Percentiles rank a stretch among this genome's conserved stretches.
Conservation (phyloP, 805 yeast species). For the Kluyveromyces siamensis region DNA sequence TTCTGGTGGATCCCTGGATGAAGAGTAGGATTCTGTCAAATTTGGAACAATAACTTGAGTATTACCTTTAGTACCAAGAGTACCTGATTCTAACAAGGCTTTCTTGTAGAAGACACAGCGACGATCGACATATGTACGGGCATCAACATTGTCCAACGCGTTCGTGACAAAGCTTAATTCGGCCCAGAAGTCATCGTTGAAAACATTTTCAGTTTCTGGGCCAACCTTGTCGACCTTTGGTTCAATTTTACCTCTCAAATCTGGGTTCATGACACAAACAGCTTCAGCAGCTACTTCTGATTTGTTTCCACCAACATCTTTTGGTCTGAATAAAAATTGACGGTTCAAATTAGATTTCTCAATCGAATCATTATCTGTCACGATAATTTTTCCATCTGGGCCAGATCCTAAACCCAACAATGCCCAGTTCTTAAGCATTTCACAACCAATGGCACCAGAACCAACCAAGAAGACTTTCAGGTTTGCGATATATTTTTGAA, state of each 20-base stretch:
- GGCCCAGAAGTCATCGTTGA: slow-evolving; percentile 80
- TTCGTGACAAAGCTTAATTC: slow-evolving; percentile 83
- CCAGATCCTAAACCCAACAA: slow-evolving; percentile 93
- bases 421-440: slow-evolving; percentile 97
- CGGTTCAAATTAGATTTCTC: slow-evolving; percentile 94
- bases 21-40: slow-evolving; percentile 90
- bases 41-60: slow-evolving; percentile 93
- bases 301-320: slow-evolving; percentile 86
- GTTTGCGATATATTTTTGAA: slow-evolving; percentile 66
- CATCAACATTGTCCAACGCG: slow-evolving; percentile 96
- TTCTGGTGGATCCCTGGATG: slow-evolving; percentile 98
- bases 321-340: slow-evolving; percentile 90
- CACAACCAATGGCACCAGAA: slow-evolving; percentile 98
- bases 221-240: slow-evolving; percentile 84
- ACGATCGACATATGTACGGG: slow-evolving; percentile 94
- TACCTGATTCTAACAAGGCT: slow-evolving; percentile 91
- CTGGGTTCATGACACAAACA: slow-evolving; percentile 78
- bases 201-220: slow-evolving; percentile 80
- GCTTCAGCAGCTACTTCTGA: slow-evolving; percentile 87
- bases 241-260: slow-evolving; percentile 65
- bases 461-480: slow-evolving; percentile 87
- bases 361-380: slow-evolving; percentile 91
- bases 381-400: slow-evolving; percentile 69
- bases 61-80: slow-evolving; percentile 96
- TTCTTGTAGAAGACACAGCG: slow-evolving; percentile 90